Percentiles rank a stretch among this genome's conserved stretches.
These are phyloP conservation scores for Ilyonectria robusta DNA, from an alignment of 2,329 filamentous ascomycete genomes.

Conservation along the genomic window DNA sequence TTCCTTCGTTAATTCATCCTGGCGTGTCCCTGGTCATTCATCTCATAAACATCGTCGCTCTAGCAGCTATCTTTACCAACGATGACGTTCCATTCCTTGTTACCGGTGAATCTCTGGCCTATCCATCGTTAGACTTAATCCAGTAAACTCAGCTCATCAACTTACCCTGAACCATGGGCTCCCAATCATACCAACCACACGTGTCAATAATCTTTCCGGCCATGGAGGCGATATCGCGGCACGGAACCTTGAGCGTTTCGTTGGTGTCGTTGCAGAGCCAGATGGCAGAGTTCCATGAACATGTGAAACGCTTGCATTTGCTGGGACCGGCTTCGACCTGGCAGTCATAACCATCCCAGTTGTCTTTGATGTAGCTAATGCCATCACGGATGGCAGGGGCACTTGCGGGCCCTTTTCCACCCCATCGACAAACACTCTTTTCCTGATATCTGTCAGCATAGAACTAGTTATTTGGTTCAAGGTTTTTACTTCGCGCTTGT, in stretches of 20 bases:
- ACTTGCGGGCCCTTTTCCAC: conserved; percentile 8
- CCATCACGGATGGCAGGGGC: conserved; percentile 8
- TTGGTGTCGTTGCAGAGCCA: conserved; percentile 27
- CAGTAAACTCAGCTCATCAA: fast-evolving
- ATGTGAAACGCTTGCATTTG: conserved; percentile 22
- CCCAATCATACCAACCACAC: neutral
- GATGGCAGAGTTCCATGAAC: conserved; percentile 23
- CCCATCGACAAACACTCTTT: neutral
- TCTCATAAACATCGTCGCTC: neutral
- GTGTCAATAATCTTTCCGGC: conserved; percentile 11
- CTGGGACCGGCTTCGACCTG: conserved; percentile 12
- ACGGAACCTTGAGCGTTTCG: conserved; percentile 8
- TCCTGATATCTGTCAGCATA: neutral
- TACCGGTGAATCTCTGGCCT: conserved; percentile 11
- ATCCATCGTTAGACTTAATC: neutral
- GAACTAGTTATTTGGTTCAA: neutral
- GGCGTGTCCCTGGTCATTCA: neutral
- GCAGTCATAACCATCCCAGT: conserved; percentile 1
- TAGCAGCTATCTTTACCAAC: conserved; percentile 21
- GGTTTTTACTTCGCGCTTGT: conserved; percentile 2
- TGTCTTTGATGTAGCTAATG: conserved; percentile 5
- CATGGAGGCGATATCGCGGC: conserved; percentile 12
- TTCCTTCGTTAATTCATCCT: neutral
- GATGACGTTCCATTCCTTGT: conserved; percentile 18
- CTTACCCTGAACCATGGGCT: conserved; percentile 19